phyloP scores from a whole-genome alignment of 2,329 filamentous ascomycete genomes.

The Macrophomina phaseolina region DNA sequence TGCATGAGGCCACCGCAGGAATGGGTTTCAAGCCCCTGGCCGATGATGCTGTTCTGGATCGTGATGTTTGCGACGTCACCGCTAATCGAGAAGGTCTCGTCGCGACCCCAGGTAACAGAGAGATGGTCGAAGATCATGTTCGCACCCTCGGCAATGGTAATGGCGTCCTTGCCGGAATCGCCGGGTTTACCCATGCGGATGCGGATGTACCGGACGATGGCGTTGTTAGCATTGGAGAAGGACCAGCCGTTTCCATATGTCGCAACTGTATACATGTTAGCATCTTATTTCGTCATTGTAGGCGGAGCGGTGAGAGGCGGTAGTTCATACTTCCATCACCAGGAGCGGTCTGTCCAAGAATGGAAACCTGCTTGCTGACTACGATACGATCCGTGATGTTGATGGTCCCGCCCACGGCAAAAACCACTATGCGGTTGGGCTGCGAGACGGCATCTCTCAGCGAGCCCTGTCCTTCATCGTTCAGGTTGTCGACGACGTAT shows the following conservation, averaged over 20 bases:
- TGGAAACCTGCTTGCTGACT: slow-evolving; percentile 56
- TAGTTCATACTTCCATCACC: slow-evolving; percentile 46
- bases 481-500: slow-evolving; percentile 57
- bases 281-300: no score
- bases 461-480: slow-evolving; percentile 56
- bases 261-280: slow-evolving; percentile 47
- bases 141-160: slow-evolving; percentile 58
- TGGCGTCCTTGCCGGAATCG: slow-evolving; percentile 59
- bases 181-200: slow-evolving; percentile 61
- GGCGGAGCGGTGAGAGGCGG: background rate
- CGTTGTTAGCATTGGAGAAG: slow-evolving; percentile 58
- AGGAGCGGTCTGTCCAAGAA: slow-evolving; percentile 58
- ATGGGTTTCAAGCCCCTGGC: slow-evolving; percentile 60
- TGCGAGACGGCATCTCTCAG: slow-evolving; percentile 58
- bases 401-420: slow-evolving; percentile 58
- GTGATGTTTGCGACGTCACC: slow-evolving; percentile 56
- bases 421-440: slow-evolving; percentile 57
- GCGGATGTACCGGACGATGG: slow-evolving; percentile 62
- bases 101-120: slow-evolving; percentile 60
- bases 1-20: slow-evolving; percentile 60
- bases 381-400: slow-evolving; percentile 55
- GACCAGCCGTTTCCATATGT: slow-evolving; percentile 62
- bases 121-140: slow-evolving; percentile 65
- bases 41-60: slow-evolving; percentile 60
- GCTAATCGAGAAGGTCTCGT: slow-evolving; percentile 61